Conservation (phyloP, 441 rosid genomes). For the Brassica balearica region DNA sequence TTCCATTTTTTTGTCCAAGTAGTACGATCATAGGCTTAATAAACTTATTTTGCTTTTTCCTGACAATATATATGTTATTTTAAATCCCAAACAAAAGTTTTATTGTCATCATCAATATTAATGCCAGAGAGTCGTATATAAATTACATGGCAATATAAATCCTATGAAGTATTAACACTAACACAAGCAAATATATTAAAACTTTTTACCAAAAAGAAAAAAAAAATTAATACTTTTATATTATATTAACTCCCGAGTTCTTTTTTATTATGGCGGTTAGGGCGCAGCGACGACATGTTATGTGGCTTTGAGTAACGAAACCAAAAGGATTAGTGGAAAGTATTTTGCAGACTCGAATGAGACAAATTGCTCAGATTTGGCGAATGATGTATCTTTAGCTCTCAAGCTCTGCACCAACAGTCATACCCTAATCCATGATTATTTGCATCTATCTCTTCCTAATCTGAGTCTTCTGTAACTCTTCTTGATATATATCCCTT, state of each 20-base stretch:
- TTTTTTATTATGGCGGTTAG: constrained; percentile 45
- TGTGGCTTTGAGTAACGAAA: constrained; percentile 70
- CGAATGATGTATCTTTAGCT: constrained; percentile 70
- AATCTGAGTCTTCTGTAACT: constrained; percentile 21
- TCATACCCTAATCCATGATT: constrained; percentile 59
- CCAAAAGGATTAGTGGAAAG: constrained; percentile 65
- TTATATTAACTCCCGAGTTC: constrained; percentile 9
- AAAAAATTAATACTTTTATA: neutral
- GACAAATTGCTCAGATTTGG: constrained; percentile 65
- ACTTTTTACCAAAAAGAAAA: too few relatives aligned
- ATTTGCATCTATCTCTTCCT: constrained; percentile 41
- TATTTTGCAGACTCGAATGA: constrained; percentile 94
- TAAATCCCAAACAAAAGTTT: constrained; percentile 4
- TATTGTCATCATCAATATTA: constrained; percentile 19
- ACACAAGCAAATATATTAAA: too few relatives aligned
- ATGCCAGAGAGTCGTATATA: constrained; percentile 13
- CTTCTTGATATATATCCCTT: neutral
- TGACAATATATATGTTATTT: constrained; percentile 6
- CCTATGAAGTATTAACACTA: too few relatives aligned
- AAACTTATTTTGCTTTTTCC: constrained; percentile 16
- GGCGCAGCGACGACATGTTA: constrained; percentile 97
- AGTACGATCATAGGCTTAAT: constrained; percentile 15
- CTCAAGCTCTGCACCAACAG: constrained; percentile 68
- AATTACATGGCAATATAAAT: too few relatives aligned
- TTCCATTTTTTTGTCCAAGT: constrained; percentile 23